Base-by-base conservation (phyloP, 1,284 basidiomycete species). In the Blastosporella zonata region DNA sequence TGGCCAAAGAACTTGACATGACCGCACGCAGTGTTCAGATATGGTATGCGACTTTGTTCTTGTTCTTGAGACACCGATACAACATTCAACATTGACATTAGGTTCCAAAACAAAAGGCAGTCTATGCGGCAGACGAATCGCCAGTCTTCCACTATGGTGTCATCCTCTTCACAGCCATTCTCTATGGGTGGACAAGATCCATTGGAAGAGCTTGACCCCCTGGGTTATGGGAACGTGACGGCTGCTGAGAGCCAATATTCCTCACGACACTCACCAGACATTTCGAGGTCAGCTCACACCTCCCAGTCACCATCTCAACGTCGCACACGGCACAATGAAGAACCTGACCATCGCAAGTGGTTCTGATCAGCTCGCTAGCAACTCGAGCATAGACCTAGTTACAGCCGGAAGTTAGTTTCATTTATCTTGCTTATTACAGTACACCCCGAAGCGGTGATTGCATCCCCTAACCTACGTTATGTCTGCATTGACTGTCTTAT, bases 41-140 rank as follows among this genome's bases (percentile, higher is more conserved):
- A 54, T 91, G 88, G 88, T 89, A 64, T 57, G 76, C 39, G 58
- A 46, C 6, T 17, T 36, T 52, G 52, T 55, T 46, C 44, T 51
- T 45, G 46, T 36, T 36, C 38, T 39, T 18, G 22, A 20, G 12
- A 10, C 17, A 8, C 21, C 36, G 6, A 50, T 47, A 10, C 10
- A 13, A 12, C 12, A 3, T 48, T 55, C 43, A 49, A 42, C 51
- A 22, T 33, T 62, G 48, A 50, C 35, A 52, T 49, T 55, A 90
- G 87, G 87, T 90, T 90, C 70, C 88, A 90, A 70, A 90, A 90
- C 62, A 89, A 89, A 69, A 74, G 87, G 47, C 88, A 90, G 63
- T 80, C 84, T 13, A 84, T 84, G 81, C 77, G 86, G 47, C 84
- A 87, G 66, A 85, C 82, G 12, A 80, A 79, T 55, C 82, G 85